Evolutionary conservation across 2,329 filamentous ascomycete species (phyloP).

Genomic region (Biscogniauxia marginata): DNA sequence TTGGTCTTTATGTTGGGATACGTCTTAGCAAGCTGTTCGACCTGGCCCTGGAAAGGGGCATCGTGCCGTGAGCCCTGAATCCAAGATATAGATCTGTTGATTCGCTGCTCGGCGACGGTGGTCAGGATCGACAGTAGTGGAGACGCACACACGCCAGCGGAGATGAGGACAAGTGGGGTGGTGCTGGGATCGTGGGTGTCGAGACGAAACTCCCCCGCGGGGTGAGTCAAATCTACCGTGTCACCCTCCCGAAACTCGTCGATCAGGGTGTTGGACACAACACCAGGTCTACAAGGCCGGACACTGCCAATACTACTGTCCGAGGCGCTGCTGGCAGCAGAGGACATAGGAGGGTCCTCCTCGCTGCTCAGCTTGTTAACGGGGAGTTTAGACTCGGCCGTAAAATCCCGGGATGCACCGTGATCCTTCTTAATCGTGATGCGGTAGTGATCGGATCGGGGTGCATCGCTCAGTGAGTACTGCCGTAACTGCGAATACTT

Average conservation of each 20-base stretch:
- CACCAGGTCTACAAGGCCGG: conserved; percentile 46
- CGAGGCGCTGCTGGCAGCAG: conserved; percentile 31
- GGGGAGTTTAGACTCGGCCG: conserved; percentile 16
- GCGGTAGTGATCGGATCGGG: conserved; percentile 61
- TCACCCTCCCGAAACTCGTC: conserved; percentile 61
- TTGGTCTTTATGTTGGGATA: conserved; percentile 39
- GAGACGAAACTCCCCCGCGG: conserved; percentile 60
- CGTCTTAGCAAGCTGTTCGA: conserved; percentile 42
- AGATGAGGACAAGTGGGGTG: conserved; percentile 58
- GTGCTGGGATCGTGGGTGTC: conserved; percentile 41
- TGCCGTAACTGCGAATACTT: conserved; percentile 65
- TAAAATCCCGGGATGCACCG: conserved; percentile 42
- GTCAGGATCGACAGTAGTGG: conserved; percentile 62
- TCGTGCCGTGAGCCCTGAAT: conserved; percentile 55
- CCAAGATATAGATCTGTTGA: conserved; percentile 53
- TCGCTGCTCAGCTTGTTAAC: conserved; percentile 2
- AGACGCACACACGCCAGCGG: conserved; percentile 59
- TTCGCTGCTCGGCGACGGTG: conserved; percentile 45
- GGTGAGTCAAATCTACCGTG: conserved; percentile 63
- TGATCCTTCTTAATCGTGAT: conserved; percentile 69
- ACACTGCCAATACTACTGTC: conserved; percentile 32
- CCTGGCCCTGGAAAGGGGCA: conserved; percentile 53
- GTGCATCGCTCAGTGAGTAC: conserved; percentile 70
- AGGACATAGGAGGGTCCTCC: conserved; percentile 27
- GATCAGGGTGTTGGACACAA: conserved; percentile 69